These are phyloP conservation scores for Mortierella sp. DNA, from an alignment of 371 early-diverging fungal species.

Conservation along the genomic window DNA sequence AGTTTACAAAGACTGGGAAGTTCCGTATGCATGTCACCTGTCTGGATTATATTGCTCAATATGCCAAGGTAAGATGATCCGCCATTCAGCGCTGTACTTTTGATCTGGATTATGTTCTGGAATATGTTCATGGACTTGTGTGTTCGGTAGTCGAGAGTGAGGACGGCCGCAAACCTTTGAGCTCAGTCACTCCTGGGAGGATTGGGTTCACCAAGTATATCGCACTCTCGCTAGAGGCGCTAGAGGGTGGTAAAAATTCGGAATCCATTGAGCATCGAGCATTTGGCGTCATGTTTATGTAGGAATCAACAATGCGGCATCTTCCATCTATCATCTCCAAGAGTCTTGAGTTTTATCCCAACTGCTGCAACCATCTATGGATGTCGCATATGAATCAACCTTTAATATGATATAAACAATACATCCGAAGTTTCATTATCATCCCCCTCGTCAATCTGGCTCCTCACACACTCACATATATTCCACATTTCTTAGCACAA, in stretches of 20 bases:
- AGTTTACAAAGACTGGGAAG: constrained; percentile 98
- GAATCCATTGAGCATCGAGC: too few species aligned
- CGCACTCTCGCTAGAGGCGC: too few species aligned
- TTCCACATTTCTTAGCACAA: constrained; percentile 71
- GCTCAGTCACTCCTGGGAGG: background rate
- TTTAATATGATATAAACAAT: too few species aligned
- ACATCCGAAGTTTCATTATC: too few species aligned
- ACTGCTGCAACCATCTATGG: too few species aligned
- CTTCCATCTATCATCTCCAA: too few species aligned
- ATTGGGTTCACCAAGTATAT: background rate
- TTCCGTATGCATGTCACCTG: constrained; percentile 97
- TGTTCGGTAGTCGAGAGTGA: background rate
- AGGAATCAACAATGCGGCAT: too few species aligned
- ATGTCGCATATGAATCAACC: too few species aligned
- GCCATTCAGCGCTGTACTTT: background rate
- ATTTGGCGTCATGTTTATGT: too few species aligned
- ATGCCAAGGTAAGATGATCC: constrained; percentile 82
- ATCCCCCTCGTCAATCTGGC: too few species aligned
- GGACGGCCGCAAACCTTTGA: background rate
- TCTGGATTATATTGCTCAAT: constrained; percentile 93
- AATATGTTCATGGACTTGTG: background rate
- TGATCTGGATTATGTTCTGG: background rate
- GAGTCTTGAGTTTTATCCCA: too few species aligned
- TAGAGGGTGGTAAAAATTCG: too few species aligned
- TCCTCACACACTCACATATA: background rate